Base-by-base conservation (phyloP, 2,329 filamentous ascomycete species). In the Shiraia sp. region DNA sequence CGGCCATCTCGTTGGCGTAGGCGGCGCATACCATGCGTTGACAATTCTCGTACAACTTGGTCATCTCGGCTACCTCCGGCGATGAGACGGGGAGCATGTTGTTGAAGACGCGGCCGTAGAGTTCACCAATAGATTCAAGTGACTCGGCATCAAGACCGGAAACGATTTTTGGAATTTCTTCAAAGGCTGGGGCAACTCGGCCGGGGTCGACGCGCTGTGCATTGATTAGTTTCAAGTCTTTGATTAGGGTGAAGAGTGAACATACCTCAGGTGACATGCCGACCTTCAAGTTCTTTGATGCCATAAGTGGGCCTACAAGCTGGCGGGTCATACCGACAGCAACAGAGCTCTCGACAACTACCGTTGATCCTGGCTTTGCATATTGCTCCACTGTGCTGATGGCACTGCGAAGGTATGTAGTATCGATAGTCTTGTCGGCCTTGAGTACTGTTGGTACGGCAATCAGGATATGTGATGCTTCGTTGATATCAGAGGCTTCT, bases 1-100 rank as follows among this genome's bases (percentile, higher is more conserved):
- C 76, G 1, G 77, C 76, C 75, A 80, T 79, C 45, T 80, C 78
- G 53, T 80, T 80, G 45, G 72, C 76, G 42, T 77, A 81, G 1
- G 78, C 76, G 26, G 79, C 78, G 58, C 72, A 72, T 8, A 81
- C 64, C 76, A 80, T 79, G 3, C 78, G 71, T 54, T 80, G 76
- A 54, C 78, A 81, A 57, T 81, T 81, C 48, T 81, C 78, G 55
- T 79, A 81, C 7, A 81, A 64, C 65, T 81, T 81, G 47, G 74
- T 79, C 76, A 81, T 79, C 61, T 81, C 78, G 1, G 78, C 79
- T 1, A 79, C 76, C 53, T 81, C 78, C 1, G 78, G 77, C 14
- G 59, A 64, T 5, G 75, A 77, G 26, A 80, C 78, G 0, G 74
- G 69, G n/a, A 80, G 69, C 9, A 80, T 63, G 0, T 62, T 55